These are phyloP conservation scores for Rauvolfia tetraphylla DNA, from an alignment of 257 asterid species.

Conservation along the genomic window DNA sequence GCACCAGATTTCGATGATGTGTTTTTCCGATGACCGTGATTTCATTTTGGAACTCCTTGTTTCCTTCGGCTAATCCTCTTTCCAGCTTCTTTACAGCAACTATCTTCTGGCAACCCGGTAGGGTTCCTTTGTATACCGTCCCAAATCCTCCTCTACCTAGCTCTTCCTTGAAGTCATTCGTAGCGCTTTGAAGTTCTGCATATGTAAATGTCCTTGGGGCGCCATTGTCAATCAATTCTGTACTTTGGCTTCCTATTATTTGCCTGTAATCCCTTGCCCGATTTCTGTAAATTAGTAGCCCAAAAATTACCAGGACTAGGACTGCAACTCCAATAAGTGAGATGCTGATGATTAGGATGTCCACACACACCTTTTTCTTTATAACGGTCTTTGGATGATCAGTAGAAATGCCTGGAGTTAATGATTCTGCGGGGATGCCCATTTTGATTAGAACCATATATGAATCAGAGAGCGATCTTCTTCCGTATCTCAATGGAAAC, in stretches of 20 bases:
- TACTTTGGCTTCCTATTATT: conserved; percentile 6
- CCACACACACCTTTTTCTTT: conserved; percentile 13
- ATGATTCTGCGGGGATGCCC: neutral
- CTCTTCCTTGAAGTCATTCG: neutral
- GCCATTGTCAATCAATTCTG: conserved; percentile 22
- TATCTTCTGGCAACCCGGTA: neutral
- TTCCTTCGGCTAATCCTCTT: neutral
- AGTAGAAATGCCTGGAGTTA: neutral
- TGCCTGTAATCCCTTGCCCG: conserved; percentile 11
- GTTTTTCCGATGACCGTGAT: neutral
- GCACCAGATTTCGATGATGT: conserved; percentile 16
- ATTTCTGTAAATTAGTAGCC: conserved; percentile 10
- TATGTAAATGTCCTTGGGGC: conserved; percentile 22
- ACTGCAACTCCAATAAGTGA: conserved; percentile 16
- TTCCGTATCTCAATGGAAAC: conserved; percentile 44
- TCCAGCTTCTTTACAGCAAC: neutral
- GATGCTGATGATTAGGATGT: conserved; percentile 24
- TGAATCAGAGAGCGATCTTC: conserved; percentile 14
- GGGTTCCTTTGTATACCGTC: neutral
- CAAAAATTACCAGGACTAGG: conserved; percentile 23
- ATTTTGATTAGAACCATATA: conserved; percentile 33
- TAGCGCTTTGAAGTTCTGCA: neutral
- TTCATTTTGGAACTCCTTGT: neutral
- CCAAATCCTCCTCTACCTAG: neutral
- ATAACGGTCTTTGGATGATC: too few species aligned